Base-by-base conservation (phyloP, 2,329 filamentous ascomycete genomes). In the Colletotrichum musae region DNA sequence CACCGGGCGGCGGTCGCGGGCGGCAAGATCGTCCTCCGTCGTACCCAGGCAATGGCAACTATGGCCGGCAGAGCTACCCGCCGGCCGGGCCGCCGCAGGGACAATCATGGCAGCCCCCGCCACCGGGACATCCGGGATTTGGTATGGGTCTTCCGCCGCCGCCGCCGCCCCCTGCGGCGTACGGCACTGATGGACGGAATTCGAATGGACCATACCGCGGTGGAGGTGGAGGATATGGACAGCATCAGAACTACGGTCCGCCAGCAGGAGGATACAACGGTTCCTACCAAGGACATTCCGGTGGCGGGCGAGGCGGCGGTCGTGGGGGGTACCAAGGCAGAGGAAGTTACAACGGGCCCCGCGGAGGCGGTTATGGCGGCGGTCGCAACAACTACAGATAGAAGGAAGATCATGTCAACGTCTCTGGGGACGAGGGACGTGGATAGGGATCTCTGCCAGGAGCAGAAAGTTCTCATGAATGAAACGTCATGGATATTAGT, bases 151-250 rank as follows among this genome's bases (percentile, higher is more conserved):
- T 80, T 16, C 84, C 82, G 13, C 85, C 85, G 16, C 85, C 85
- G 16, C 85, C 85, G 4, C 84, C 85, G 24, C 84, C 84, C n/a
- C 83, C 84, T 3, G 77, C 78, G 6, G 78, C 76, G n/a, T 72
- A 77, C 45, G 62, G 61, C 13, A 71, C 72, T n/a, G 71, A 72
- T 9, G 68, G 66, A 62, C 53, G 53, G 39, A 39, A 28, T 47
- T 52, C 64, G 6, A 53, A 68, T 16, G 58, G 58, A 26, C 57
- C 60, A 4, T 66, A 58, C 39, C 53, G 64, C 9, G 61, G 56
- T 18, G 63, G 63, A 12, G 39, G 58, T 4, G 58, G 63, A 12
- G 39, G 58, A 2, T 68, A 71, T 36, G 56, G 58, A 6, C 51
- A 57, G 47, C 39, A 64, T 39, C 67, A 70, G 39, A 67, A 51